These are phyloP conservation scores for Panellus pusillus DNA, from an alignment of 768 basidiomycete genomes.

Conservation along the genomic window DNA sequence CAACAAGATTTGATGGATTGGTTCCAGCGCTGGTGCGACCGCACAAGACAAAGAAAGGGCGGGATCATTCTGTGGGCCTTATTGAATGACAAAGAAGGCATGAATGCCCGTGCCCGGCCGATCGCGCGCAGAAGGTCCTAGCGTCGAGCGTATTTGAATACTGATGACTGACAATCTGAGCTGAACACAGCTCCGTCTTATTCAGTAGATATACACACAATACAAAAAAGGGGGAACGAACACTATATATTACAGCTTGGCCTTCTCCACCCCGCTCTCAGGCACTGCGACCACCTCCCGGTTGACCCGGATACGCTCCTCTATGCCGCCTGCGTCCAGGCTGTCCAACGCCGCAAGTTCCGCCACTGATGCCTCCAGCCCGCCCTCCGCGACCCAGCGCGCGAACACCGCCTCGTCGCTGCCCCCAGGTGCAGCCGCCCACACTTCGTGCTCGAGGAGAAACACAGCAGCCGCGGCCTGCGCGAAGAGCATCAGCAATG, in stretches of 20 bases:
- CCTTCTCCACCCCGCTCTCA: neutral
- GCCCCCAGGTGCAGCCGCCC: constrained; percentile 38
- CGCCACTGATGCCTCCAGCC: constrained; percentile 2
- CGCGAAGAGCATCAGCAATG: constrained; percentile 59
- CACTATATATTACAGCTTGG: constrained; percentile 10
- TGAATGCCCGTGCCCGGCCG: no score
- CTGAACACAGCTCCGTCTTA: no score
- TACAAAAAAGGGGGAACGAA: no score
- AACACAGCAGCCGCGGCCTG: constrained; percentile 46
- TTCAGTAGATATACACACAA: no score
- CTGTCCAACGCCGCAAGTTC: constrained; percentile 11
- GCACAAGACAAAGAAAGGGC: no score
- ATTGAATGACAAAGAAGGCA: no score
- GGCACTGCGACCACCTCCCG: constrained; percentile 1
- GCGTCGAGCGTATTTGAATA: no score
- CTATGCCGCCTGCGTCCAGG: neutral
- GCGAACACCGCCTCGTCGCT: constrained; percentile 11
- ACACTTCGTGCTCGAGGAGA: constrained; percentile 69
- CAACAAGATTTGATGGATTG: no score
- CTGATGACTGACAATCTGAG: no score
- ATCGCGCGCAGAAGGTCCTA: no score
- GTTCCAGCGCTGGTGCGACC: no score
- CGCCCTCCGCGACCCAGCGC: constrained; percentile 20
- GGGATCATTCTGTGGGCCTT: no score
- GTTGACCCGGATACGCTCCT: constrained; percentile 17